Percentiles rank a stretch among this genome's conserved stretches.
Evolutionary conservation across 306 rosid genomes (phyloP).

Genomic region (Lotus japonicus): DNA sequence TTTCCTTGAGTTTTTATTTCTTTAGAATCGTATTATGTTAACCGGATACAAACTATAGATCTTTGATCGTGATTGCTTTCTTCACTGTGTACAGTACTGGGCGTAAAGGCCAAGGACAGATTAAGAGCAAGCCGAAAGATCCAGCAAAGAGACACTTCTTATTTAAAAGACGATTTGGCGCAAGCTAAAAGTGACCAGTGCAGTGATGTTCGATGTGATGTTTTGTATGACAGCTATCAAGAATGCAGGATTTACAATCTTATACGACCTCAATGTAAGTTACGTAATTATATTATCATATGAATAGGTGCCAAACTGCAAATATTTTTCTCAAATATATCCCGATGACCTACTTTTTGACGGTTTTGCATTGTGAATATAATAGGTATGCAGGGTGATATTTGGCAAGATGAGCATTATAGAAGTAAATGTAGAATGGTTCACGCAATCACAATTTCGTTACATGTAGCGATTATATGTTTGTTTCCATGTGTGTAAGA

Average conservation of each 20-base stretch:
- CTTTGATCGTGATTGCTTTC: background rate
- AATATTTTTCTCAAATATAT: background rate
- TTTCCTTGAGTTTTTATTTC: background rate
- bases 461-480: background rate
- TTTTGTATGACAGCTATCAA: background rate
- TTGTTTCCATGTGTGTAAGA: too few species aligned
- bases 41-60: background rate
- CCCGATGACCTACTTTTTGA: background rate
- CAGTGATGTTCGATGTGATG: background rate
- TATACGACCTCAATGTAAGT: background rate
- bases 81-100: conserved; percentile 48
- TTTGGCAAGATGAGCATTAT: background rate
- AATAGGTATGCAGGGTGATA: background rate
- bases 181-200: conserved; percentile 16
- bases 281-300: background rate
- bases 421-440: background rate
- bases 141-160: conserved; percentile 73
- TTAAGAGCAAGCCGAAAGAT: conserved; percentile 88
- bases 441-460: background rate
- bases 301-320: background rate
- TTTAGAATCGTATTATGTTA: background rate
- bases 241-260: background rate
- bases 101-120: conserved; percentile 48
- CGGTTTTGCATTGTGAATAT: background rate
- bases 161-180: conserved; percentile 53